Conservation (phyloP, 169 alveolate genomes). For the Theileria equi region DNA sequence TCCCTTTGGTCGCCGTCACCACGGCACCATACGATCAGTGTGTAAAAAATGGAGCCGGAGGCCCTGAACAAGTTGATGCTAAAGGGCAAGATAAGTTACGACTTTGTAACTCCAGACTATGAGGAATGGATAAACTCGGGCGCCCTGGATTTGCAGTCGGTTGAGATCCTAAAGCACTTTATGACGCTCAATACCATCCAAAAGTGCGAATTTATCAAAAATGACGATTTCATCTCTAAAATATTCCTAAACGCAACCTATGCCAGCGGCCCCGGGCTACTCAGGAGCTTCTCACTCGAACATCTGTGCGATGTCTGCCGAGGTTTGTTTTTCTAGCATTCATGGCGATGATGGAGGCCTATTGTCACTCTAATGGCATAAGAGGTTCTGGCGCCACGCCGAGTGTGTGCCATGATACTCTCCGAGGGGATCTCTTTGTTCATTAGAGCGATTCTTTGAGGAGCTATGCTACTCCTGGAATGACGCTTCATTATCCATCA, state of each 20-base stretch:
- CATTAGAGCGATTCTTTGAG: too few relatives aligned
- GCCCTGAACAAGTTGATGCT: constrained; percentile 52
- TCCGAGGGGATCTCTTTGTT: too few relatives aligned
- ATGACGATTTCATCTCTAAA: constrained; percentile 9
- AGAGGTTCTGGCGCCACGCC: too few relatives aligned
- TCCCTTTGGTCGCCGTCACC: too few relatives aligned
- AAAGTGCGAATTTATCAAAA: constrained; percentile 30
- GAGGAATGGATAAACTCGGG: constrained; percentile 53
- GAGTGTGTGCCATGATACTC: too few relatives aligned
- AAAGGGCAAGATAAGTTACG: constrained; percentile 38
- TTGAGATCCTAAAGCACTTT: constrained; percentile 35
- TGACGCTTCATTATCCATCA: not conserved
- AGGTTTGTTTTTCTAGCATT: constrained; percentile 5
- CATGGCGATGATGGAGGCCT: too few relatives aligned
- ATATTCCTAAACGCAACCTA: constrained; percentile 47
- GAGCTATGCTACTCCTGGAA: not conserved
- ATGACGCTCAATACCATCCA: constrained; percentile 31
- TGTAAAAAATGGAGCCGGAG: constrained; percentile 48
- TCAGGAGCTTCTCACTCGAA: constrained; percentile 52
- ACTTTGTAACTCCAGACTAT: constrained; percentile 40
- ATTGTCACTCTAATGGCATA: too few relatives aligned
- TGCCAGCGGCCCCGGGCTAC: constrained; percentile 58
- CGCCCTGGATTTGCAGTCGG: constrained; percentile 53
- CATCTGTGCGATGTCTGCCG: constrained; percentile 43
- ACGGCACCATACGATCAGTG: not conserved